Conservation (phyloP, 2,329 filamentous ascomycete genomes). For the Ciborinia camelliae region DNA sequence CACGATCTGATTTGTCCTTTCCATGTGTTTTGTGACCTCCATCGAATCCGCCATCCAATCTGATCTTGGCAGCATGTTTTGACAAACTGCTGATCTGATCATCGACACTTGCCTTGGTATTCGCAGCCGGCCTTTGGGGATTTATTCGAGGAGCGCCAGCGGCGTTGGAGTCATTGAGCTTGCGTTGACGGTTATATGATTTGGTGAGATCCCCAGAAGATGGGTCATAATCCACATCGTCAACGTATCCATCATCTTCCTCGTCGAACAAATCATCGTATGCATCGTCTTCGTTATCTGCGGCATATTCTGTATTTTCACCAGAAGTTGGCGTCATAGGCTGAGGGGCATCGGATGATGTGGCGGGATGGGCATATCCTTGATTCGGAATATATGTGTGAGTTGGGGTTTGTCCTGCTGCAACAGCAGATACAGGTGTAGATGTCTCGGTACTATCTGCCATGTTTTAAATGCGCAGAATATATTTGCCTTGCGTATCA, state of each 20-base stretch:
- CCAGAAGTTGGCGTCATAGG: constrained; percentile 35
- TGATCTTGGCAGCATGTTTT: constrained; percentile 81
- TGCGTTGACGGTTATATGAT: constrained; percentile 77
- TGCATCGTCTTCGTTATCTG: constrained; percentile 43
- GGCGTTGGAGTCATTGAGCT: constrained; percentile 52
- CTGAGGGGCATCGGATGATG: constrained; percentile 37
- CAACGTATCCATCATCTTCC: constrained; percentile 59
- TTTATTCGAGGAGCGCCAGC: constrained; percentile 62
- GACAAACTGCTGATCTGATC: constrained; percentile 85
- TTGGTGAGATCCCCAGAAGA: constrained; percentile 71
- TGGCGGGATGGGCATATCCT: constrained; percentile 44
- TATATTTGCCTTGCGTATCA: background rate
- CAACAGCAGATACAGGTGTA: constrained; percentile 33
- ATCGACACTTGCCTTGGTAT: constrained; percentile 75
- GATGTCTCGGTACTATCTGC: constrained; percentile 21
- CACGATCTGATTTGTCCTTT: constrained; percentile 88
- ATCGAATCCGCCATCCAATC: constrained; percentile 58
- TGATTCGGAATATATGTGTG: constrained; percentile 49
- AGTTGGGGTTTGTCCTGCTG: constrained; percentile 45
- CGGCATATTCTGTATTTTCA: constrained; percentile 36
- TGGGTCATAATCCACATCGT: constrained; percentile 54
- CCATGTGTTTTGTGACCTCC: constrained; percentile 56
- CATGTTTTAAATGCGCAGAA: constrained; percentile 21
- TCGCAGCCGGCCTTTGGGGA: constrained; percentile 73
- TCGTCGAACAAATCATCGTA: constrained; percentile 52